Conservation (phyloP, 805 yeast species). For the Phaffomyces antillensis region DNA sequence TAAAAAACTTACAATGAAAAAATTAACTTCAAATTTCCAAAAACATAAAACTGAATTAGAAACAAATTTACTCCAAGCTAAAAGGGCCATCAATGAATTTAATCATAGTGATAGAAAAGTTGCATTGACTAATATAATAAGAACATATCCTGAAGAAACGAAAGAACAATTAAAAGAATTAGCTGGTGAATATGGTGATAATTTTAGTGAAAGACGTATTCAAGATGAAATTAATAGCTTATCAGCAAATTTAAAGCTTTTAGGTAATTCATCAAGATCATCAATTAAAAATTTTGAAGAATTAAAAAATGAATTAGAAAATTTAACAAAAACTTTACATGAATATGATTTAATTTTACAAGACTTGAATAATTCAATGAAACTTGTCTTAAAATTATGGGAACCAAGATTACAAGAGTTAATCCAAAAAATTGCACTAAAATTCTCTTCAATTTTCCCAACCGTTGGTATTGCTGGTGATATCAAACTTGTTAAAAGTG, state of each 20-base stretch:
- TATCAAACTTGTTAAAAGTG: constrained; percentile 48
- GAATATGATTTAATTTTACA: constrained; percentile 16
- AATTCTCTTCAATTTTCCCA: constrained; percentile 60
- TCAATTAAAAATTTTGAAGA: constrained; percentile 28
- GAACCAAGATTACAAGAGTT: constrained; percentile 52
- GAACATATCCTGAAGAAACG: constrained; percentile 32
- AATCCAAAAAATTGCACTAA: constrained; percentile 48
- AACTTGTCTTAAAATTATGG: constrained; percentile 41
- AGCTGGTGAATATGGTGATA: constrained; percentile 32
- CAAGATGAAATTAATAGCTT: constrained; percentile 35
- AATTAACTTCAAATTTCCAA: constrained; percentile 24
- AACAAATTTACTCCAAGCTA: constrained; percentile 23
- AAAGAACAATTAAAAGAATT: constrained; percentile 32
- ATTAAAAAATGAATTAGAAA: constrained; percentile 19
- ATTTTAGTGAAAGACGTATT: constrained; percentile 33
- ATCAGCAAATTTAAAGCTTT: constrained; percentile 36
- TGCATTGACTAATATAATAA: constrained; percentile 24
- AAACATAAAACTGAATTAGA: constrained; percentile 23
- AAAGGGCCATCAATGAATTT: constrained; percentile 20
- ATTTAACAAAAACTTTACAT: constrained; percentile 20
- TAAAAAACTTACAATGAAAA: constrained; percentile 26
- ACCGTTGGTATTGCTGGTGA: constrained; percentile 86
- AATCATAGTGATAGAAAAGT: constrained; percentile 21
- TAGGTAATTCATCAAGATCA: constrained; percentile 31
- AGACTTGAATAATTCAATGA: constrained; percentile 30